Conservation (phyloP, 768 basidiomycete species). For the Rickenella mellea region DNA sequence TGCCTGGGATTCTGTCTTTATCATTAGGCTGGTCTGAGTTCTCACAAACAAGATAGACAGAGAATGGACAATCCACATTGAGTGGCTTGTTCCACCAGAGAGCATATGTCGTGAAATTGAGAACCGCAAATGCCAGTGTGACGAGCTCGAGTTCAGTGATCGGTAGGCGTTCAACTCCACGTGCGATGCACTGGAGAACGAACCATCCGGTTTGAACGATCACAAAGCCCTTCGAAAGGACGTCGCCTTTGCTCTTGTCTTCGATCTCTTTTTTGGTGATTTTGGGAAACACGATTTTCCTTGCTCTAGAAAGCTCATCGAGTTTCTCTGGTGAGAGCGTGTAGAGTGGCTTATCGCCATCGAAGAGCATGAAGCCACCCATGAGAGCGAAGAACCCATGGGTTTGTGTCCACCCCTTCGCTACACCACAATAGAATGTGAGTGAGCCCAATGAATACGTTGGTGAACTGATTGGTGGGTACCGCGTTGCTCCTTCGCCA, state of each 20-base stretch:
- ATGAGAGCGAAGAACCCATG: slow-evolving; percentile 3
- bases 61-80: slow-evolving; percentile 18
- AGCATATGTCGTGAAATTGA: slow-evolving; percentile 21
- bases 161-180: slow-evolving; percentile 5
- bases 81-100: slow-evolving; percentile 33
- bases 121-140: slow-evolving; percentile 23
- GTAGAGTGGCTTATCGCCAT: no score
- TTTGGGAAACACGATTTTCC: slow-evolving; percentile 5
- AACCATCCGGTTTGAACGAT: slow-evolving; percentile 25
- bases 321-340: no score
- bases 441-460: no score
- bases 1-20: no score
- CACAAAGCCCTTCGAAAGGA: slow-evolving; percentile 20
- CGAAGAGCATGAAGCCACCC: slow-evolving; percentile 3
- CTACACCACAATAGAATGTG: no score
- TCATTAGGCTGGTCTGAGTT: no score
- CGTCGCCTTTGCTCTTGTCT: slow-evolving; percentile 24
- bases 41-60: no score
- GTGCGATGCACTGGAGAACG: slow-evolving; percentile 17
- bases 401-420: slow-evolving; percentile 4
- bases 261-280: slow-evolving; percentile 14
- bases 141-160: slow-evolving; percentile 18
- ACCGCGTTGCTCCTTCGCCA: no score
- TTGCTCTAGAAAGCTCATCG: no score
- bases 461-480: no score